A percentile compares a stretch with the other conserved stretches of the same genome.
Conservation (phyloP, 1,284 basidiomycete genomes). For the Ustilago xerochloae region DNA sequence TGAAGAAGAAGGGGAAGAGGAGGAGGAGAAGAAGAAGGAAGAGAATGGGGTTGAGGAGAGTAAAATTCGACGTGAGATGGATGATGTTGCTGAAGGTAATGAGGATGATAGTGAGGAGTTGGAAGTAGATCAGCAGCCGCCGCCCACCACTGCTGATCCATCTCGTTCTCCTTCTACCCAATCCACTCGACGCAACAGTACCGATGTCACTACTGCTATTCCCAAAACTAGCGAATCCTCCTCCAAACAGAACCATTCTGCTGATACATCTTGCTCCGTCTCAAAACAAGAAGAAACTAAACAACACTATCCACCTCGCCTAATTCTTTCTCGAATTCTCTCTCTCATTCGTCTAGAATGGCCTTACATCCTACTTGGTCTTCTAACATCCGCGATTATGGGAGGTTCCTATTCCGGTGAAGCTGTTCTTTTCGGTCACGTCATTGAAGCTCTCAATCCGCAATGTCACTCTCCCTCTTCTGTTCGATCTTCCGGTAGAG, state of each 20-base stretch:
- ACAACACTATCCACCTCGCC: constrained; percentile 14
- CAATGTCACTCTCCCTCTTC: constrained; percentile 44
- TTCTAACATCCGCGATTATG: constrained; percentile 54
- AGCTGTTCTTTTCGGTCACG: constrained; percentile 61
- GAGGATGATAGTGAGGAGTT: constrained; percentile 18
- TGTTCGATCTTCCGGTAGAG: constrained; percentile 39
- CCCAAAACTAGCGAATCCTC: no score
- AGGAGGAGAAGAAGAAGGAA: not conserved
- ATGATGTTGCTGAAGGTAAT: constrained; percentile 33
- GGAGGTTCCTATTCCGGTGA: constrained; percentile 60
- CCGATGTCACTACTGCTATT: not conserved
- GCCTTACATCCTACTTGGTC: constrained; percentile 45
- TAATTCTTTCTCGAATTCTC: constrained; percentile 39
- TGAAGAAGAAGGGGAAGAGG: not conserved
- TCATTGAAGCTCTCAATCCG: constrained; percentile 62
- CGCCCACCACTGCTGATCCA: not conserved
- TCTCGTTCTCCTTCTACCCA: constrained; percentile 12
- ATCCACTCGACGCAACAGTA: not conserved
- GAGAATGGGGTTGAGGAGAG: not conserved
- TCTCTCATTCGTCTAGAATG: constrained; percentile 44
- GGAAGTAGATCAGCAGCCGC: not conserved
- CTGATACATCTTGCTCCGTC: constrained; percentile 3
- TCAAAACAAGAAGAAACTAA: constrained; percentile 5
- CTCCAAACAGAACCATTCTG: not conserved
- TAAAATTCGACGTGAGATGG: constrained; percentile 19